Percentiles rank a stretch among this genome's conserved stretches.
Conservation (phyloP, 495 filamentous ascomycete genomes). For the Talaromyces borbonicus region DNA sequence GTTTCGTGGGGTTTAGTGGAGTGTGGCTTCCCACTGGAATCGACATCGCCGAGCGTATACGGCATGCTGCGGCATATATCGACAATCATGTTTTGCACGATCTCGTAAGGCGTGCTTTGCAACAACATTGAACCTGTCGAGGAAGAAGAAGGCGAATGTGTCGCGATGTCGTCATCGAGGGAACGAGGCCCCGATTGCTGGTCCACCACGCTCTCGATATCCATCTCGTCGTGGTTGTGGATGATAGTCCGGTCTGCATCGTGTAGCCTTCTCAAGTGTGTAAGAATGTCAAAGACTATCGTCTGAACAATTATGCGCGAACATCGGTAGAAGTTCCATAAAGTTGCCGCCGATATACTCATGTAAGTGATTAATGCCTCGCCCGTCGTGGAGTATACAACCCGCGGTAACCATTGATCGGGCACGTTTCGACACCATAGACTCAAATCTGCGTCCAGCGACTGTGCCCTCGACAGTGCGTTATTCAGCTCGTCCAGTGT, state of each 20-base stretch:
- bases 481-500: constrained; percentile 12
- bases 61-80: constrained; percentile 35
- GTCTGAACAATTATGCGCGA: constrained; percentile 28
- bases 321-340: constrained; percentile 35
- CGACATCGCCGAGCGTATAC: constrained; percentile 29
- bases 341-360: constrained; percentile 17
- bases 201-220: neutral
- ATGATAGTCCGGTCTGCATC: neutral
- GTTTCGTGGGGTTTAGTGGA: neutral
- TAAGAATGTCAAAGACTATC: constrained; percentile 5
- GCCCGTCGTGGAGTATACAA: constrained; percentile 24
- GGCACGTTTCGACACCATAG: constrained; percentile 28
- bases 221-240: neutral
- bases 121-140: neutral
- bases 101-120: constrained; percentile 7
- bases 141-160: neutral
- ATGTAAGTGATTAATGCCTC: constrained; percentile 29
- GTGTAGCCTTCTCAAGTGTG: neutral
- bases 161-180: neutral
- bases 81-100: constrained; percentile 27
- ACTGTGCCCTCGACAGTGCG: constrained; percentile 18
- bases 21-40: constrained; percentile 22
- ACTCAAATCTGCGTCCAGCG: constrained; percentile 23
- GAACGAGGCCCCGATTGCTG: too few relatives aligned
- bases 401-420: constrained; percentile 28